Evolutionary conservation across 345 rosid genomes (phyloP).

Genomic region (Linum lewisii): DNA sequence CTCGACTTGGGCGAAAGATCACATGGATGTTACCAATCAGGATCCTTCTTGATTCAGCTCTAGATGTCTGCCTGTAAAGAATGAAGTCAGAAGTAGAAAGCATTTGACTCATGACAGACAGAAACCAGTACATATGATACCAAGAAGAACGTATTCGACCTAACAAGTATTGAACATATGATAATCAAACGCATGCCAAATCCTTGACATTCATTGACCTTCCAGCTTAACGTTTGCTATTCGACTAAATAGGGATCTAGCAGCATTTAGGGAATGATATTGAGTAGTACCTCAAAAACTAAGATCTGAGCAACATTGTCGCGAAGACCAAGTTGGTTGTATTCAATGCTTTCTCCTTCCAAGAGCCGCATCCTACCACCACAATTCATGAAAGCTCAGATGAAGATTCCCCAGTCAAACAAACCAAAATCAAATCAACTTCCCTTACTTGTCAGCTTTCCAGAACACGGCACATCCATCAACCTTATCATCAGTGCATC

Average conservation of each 20-base stretch:
- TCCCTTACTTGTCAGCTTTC: constrained; percentile 51
- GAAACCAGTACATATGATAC: background rate
- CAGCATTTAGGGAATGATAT: background rate
- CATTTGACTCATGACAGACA: constrained; percentile 10
- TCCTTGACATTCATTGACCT: background rate
- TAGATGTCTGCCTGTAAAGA: constrained; percentile 39
- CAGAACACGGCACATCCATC: constrained; percentile 86
- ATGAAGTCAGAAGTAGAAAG: constrained; percentile 32
- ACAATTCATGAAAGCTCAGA: constrained; percentile 1
- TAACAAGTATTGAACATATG: background rate
- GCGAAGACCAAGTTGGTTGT: constrained; percentile 48
- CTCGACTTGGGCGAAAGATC: constrained; percentile 52
- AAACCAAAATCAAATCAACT: constrained; percentile 7
- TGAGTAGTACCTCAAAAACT: constrained; percentile 55
- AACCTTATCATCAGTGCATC: constrained; percentile 62
- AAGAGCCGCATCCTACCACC: constrained; percentile 47
- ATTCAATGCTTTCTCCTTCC: constrained; percentile 57
- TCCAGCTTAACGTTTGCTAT: background rate
- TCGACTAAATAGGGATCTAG: background rate
- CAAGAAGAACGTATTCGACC: too few species aligned
- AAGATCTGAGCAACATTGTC: constrained; percentile 77
- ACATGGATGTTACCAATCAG: constrained; percentile 68
- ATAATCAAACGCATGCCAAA: background rate
- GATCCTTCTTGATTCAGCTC: constrained; percentile 43
- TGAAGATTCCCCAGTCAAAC: constrained; percentile 5